Conservation (phyloP, 2,329 filamentous ascomycete genomes). For the Macroventuria anomochaeta region DNA sequence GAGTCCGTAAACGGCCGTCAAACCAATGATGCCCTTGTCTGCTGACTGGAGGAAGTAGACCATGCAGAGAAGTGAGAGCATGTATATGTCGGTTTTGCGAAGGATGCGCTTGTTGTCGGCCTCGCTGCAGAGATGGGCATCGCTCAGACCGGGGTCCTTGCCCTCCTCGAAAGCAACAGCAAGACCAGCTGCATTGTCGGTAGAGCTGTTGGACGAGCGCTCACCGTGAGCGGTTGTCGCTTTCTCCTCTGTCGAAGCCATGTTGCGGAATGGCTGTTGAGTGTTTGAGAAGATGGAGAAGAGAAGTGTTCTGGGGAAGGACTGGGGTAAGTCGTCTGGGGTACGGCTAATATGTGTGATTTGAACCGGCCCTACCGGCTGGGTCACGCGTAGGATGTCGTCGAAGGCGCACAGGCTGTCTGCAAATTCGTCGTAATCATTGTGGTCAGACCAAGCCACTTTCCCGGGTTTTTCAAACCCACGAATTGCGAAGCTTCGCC, state of each 20-base stretch:
- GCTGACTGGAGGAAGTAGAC: constrained; percentile 34
- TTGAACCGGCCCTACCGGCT: constrained; percentile 9
- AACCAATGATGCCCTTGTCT: constrained; percentile 58
- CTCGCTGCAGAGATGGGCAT: constrained; percentile 28
- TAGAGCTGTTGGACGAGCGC: constrained; percentile 19
- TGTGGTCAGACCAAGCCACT: constrained; percentile 5
- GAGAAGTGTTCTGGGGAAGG: constrained; percentile 8
- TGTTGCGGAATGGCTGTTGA: constrained; percentile 3
- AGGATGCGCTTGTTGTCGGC: constrained; percentile 32
- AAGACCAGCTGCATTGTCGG: constrained; percentile 6
- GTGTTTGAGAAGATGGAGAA: not conserved
- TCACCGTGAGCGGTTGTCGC: constrained; percentile 17
- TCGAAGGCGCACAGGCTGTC: constrained; percentile 2
- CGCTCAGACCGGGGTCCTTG: constrained; percentile 22
- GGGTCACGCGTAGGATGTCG: not conserved
- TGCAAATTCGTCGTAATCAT: not conserved
- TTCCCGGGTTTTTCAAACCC: constrained; percentile 8
- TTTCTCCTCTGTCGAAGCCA: constrained; percentile 28
- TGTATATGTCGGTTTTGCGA: constrained; percentile 31
- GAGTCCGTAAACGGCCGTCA: constrained; percentile 64
- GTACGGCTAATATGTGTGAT: constrained; percentile 16
- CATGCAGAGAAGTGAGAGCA: constrained; percentile 34
- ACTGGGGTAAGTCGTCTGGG: constrained; percentile 18
- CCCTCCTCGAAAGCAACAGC: constrained; percentile 30
- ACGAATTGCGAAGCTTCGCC: constrained; percentile 7